These are phyloP conservation scores for Blastobotrys buckinghamii DNA, from an alignment of 1,139 yeast genomes.

Conservation along the genomic window DNA sequence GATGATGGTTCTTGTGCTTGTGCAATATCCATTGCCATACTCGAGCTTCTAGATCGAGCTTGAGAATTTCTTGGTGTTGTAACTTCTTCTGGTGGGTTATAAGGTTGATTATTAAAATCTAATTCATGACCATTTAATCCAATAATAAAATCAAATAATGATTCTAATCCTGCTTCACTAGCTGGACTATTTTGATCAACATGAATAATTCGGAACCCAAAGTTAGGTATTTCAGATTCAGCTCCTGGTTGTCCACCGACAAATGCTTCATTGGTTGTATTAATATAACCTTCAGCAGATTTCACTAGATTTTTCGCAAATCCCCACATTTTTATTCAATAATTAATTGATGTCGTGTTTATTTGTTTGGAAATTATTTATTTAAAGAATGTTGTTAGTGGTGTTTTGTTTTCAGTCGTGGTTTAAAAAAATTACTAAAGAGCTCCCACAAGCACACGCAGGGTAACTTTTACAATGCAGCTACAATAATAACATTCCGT, in stretches of 20 bases:
- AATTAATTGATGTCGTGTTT: no score
- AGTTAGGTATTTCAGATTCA: slow-evolving; percentile 21
- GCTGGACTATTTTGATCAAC: slow-evolving; percentile 43
- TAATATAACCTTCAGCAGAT: slow-evolving; percentile 50
- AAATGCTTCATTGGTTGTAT: slow-evolving; percentile 9
- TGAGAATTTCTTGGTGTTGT: slow-evolving; percentile 1
- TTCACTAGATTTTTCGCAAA: slow-evolving; percentile 78
- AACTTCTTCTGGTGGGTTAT: slow-evolving; percentile 3
- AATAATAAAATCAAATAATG: slow-evolving; percentile 82
- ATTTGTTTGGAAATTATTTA: no score
- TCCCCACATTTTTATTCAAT: slow-evolving; percentile 55
- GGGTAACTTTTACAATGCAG: not conserved
- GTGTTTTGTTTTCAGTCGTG: not conserved
- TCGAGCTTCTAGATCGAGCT: not conserved
- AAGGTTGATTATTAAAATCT: slow-evolving; percentile 1
- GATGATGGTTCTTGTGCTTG: slow-evolving; percentile 15
- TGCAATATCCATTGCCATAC: slow-evolving; percentile 6
- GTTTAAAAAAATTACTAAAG: no score
- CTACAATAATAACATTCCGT: not conserved
- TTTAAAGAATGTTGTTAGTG: not conserved
- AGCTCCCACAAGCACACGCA: no score
- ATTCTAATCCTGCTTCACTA: slow-evolving; percentile 52
- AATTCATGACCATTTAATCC: slow-evolving; percentile 69
- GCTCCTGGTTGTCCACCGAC: not conserved
- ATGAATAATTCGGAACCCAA: slow-evolving; percentile 52